A percentile compares a stretch with the other conserved stretches of the same genome.
Evolutionary conservation across 352 stramenopile species (phyloP).

Genomic region (Chrysophaeum taylorii): DNA sequence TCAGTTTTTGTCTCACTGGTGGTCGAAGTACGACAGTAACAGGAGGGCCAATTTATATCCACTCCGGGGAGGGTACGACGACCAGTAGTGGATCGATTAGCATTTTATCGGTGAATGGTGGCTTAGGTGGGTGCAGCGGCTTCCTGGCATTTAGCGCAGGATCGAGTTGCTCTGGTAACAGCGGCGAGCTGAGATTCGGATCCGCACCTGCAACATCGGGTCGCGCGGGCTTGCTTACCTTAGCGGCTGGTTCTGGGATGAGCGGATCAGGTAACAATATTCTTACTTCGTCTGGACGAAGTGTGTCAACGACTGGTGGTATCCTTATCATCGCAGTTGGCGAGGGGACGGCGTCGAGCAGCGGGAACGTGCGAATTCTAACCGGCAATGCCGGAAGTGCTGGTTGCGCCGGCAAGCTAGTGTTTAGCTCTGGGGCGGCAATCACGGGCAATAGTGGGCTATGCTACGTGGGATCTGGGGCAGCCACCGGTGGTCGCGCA

Average conservation of each 20-base stretch:
- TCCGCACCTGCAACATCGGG: conserved; percentile 16
- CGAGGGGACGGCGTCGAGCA: background rate
- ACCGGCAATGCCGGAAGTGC: background rate
- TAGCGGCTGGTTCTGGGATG: conserved; percentile 23
- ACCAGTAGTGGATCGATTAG: background rate
- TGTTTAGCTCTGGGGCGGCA: background rate
- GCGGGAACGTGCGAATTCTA: background rate
- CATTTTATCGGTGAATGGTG: conserved; percentile 26
- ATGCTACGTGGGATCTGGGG: conserved; percentile 18
- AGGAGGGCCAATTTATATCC: no score
- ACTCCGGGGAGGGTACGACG: conserved; percentile 4
- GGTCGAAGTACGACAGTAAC: background rate
- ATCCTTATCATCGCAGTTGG: background rate
- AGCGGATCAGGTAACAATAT: conserved; percentile 10
- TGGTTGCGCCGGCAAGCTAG: background rate
- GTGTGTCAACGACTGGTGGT: background rate
- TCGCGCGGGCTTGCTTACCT: conserved; percentile 17
- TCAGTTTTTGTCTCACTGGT: background rate
- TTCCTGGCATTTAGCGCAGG: conserved; percentile 27
- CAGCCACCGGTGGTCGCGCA: conserved; percentile 15
- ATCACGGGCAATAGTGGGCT: conserved; percentile 7
- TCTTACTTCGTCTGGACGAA: background rate
- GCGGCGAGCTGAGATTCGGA: background rate
- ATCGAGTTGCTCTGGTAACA: background rate
- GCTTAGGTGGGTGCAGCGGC: conserved; percentile 25